A percentile compares a stretch with the other conserved stretches of the same genome.
Evolutionary conservation across 2,329 filamentous ascomycete species (phyloP).

Genomic region (Fusarium lateritium): DNA sequence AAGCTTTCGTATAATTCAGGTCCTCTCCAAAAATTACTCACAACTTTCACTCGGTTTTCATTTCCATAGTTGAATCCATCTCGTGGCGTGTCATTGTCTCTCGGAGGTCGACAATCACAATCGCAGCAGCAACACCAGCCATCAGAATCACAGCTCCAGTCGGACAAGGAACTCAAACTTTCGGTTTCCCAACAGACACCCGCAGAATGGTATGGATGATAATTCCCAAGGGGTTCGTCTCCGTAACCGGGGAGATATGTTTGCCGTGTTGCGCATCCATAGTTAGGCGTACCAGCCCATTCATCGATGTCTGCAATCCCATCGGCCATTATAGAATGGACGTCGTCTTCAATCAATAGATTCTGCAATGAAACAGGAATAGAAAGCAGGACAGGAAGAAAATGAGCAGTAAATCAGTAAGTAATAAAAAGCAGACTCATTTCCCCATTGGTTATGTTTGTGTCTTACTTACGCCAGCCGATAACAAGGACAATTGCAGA

Average conservation of each 20-base stretch:
- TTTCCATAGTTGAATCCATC: not conserved
- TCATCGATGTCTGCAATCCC: slow-evolving; percentile 31
- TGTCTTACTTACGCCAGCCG: slow-evolving; percentile 4
- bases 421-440: not conserved
- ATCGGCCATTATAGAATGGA: slow-evolving; percentile 17
- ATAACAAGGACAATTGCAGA: slow-evolving; percentile 21
- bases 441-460: slow-evolving; percentile 13
- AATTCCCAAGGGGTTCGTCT: not conserved
- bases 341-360: not conserved
- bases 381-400: no score
- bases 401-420: not conserved
- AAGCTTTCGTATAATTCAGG: no score
- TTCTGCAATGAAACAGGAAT: not conserved
- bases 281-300: slow-evolving; percentile 4
- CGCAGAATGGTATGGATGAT: not conserved
- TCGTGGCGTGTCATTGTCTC: not conserved
- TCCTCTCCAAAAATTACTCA: slow-evolving; percentile 2
- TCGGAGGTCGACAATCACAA: slow-evolving; percentile 2
- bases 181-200: slow-evolving; percentile 20
- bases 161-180: slow-evolving; percentile 14
- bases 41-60: slow-evolving; percentile 4
- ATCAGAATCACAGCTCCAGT: slow-evolving; percentile 18
- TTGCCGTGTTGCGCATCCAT: not conserved
- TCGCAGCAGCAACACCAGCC: slow-evolving; percentile 26
- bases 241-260: not conserved